Percentiles rank a stretch among this genome's conserved stretches.
phyloP scores from a whole-genome alignment of 176 grass and related monocot species.

The Elaeis guineensis region DNA sequence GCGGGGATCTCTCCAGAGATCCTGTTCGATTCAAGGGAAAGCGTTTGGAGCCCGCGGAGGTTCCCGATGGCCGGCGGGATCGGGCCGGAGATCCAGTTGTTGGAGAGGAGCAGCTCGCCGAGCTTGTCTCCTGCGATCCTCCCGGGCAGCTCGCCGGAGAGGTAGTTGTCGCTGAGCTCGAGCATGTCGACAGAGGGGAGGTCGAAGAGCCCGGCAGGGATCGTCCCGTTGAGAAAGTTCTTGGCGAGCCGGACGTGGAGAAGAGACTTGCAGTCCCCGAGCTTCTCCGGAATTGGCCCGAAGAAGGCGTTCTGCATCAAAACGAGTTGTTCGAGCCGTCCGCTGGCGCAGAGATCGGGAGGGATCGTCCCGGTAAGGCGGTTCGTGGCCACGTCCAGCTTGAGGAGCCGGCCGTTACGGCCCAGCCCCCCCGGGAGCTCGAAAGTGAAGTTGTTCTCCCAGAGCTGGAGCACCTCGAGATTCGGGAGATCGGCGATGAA shows the following conservation, averaged over 20 bases:
- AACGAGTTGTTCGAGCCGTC: conserved; percentile 40
- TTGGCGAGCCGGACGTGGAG: conserved; percentile 42
- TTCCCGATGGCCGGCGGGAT: conserved; percentile 64
- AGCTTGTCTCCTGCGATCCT: conserved; percentile 19
- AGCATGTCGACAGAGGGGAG: conserved; percentile 59
- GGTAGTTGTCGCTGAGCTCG: conserved; percentile 63
- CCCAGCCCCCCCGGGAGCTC: conserved; percentile 37
- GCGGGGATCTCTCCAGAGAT: conserved; percentile 43
- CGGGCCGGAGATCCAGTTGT: conserved; percentile 13
- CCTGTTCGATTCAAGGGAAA: conserved; percentile 56
- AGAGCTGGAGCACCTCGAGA: conserved; percentile 66
- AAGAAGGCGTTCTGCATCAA: conserved; percentile 82
- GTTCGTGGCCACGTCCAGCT: conserved; percentile 55
- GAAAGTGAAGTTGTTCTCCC: conserved; percentile 80
- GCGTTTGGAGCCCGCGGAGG: conserved; percentile 51
- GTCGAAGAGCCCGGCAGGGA: conserved; percentile 56
- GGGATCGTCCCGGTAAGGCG: conserved; percentile 54
- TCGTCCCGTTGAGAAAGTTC: conserved; percentile 48
- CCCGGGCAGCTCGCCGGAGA: conserved; percentile 54
- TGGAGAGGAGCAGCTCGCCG: conserved; percentile 1
- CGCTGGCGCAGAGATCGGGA: conserved; percentile 36
- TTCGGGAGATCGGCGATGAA: conserved; percentile 38
- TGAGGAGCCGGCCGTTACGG: conserved; percentile 34
- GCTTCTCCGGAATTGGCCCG: conserved; percentile 44
- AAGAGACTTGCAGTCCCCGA: conserved; percentile 70